Conservation (phyloP, 2,329 filamentous ascomycete genomes). For the Annulohypoxylon truncatum region DNA sequence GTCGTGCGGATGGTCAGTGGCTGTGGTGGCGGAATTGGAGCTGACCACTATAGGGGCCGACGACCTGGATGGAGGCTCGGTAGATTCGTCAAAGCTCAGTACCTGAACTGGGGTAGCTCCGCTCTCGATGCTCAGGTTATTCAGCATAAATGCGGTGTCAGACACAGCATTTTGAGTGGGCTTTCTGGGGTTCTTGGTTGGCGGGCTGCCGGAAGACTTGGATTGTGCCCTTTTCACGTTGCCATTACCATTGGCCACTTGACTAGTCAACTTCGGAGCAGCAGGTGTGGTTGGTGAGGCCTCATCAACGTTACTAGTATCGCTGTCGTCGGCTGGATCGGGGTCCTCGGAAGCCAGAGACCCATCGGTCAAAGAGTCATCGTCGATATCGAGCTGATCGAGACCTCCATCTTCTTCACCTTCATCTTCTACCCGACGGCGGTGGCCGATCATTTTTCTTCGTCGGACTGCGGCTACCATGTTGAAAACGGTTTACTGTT, state of each 20-base stretch:
- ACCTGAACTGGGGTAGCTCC: constrained; percentile 56
- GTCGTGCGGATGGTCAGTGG: constrained; percentile 61
- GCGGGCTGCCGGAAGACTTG: constrained; percentile 46
- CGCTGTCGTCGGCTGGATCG: constrained; percentile 69
- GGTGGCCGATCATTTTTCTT: constrained; percentile 74
- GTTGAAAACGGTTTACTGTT: constrained; percentile 41
- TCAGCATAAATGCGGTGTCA: constrained; percentile 70
- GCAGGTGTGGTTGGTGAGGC: constrained; percentile 60
- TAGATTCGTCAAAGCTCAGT: constrained; percentile 59
- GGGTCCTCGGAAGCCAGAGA: constrained; percentile 72
- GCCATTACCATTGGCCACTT: constrained; percentile 51
- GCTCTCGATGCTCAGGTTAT: constrained; percentile 62
- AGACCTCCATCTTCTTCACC: constrained; percentile 73
- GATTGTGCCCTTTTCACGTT: constrained; percentile 45
- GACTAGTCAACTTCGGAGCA: constrained; percentile 46
- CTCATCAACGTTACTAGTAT: constrained; percentile 72
- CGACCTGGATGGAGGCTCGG: constrained; percentile 55
- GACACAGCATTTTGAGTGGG: constrained; percentile 55
- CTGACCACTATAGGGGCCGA: constrained; percentile 66
- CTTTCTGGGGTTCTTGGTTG: constrained; percentile 50
- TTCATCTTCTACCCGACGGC: constrained; percentile 76
- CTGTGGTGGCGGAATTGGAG: constrained; percentile 60
- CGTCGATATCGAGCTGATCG: constrained; percentile 68
- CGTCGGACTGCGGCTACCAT: constrained; percentile 67
- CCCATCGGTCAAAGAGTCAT: constrained; percentile 74